A percentile compares a stretch with the other conserved stretches of the same genome.
Conservation (phyloP, 2,329 filamentous ascomycete genomes). For the Albophoma yamanashiensis region DNA sequence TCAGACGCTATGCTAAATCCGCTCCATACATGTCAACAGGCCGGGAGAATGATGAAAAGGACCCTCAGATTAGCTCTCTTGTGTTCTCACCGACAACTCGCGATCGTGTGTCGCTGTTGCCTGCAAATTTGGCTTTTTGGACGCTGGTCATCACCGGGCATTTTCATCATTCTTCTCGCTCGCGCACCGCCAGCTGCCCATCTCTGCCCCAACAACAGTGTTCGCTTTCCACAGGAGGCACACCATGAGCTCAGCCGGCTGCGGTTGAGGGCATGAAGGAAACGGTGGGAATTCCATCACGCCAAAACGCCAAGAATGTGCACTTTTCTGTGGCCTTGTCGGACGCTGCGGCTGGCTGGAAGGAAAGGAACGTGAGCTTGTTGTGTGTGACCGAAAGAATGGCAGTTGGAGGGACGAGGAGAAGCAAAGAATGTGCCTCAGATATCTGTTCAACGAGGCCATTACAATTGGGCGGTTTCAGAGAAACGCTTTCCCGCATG, state of each 20-base stretch:
- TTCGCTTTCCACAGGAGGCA: neutral
- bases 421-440: neutral
- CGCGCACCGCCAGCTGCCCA: neutral
- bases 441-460: neutral
- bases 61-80: conserved; percentile 49
- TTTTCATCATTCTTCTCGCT: conserved; percentile 4
- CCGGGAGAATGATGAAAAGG: conserved; percentile 7
- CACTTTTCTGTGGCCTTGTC: neutral
- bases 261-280: conserved; percentile 41
- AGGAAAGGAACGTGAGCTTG: neutral
- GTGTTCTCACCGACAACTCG: conserved; percentile 42
- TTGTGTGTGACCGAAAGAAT: neutral
- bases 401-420: neutral
- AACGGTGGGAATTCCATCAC: neutral
- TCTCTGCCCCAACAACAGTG: neutral
- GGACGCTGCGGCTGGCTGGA: neutral
- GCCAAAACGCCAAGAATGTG: neutral
- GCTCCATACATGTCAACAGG: neutral
- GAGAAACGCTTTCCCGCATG: neutral
- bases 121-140: conserved; percentile 52
- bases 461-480: neutral
- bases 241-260: conserved; percentile 25
- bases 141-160: conserved; percentile 38
- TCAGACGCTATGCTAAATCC: neutral
- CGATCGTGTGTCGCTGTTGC: conserved; percentile 24